These are phyloP conservation scores for Lasiodiplodia gonubiensis DNA, from an alignment of 2,329 filamentous ascomycete species.

Conservation along the genomic window DNA sequence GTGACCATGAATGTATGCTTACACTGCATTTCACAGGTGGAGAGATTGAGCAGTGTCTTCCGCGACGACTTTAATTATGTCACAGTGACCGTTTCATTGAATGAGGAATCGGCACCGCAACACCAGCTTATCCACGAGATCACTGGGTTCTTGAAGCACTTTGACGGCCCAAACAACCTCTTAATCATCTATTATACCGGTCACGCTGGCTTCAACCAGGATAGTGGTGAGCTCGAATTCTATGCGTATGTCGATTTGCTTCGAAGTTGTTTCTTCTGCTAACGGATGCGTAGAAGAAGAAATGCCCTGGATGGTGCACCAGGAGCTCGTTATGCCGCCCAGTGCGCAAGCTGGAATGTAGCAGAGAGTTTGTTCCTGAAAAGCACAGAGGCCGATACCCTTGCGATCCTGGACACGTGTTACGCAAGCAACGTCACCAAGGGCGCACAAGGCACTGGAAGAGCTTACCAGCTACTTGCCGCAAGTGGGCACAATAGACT, in stretches of 20 bases:
- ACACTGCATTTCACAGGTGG: conserved; percentile 33
- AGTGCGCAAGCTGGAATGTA: neutral
- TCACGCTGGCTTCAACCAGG: conserved; percentile 38
- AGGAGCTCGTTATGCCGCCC: neutral
- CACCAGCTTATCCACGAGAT: conserved; percentile 42
- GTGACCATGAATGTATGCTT: neutral
- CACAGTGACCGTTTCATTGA: conserved; percentile 41
- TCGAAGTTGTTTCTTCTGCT: neutral
- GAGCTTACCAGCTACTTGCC: conserved; percentile 43
- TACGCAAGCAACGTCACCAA: conserved; percentile 45
- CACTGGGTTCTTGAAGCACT: conserved; percentile 36
- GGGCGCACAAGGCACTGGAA: conserved; percentile 34
- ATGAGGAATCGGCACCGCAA: conserved; percentile 40
- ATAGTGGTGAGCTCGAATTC: conserved; percentile 34
- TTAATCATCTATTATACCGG: conserved; percentile 50
- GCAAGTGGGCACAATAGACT: conserved; percentile 39
- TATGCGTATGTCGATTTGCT: conserved; percentile 32
- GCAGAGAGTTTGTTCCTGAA: conserved; percentile 34
- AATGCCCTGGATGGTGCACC: conserved; percentile 39
- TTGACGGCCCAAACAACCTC: conserved; percentile 38
- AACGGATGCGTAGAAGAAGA: conserved; percentile 40
- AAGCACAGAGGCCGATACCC: conserved; percentile 42
- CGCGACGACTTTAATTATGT: conserved; percentile 39
- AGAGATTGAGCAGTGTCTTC: conserved; percentile 40
- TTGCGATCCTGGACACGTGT: conserved; percentile 48